A percentile compares a stretch with the other conserved stretches of the same genome.
phyloP scores from a whole-genome alignment of 352 stramenopile species.

The Pythium plurisporium region DNA sequence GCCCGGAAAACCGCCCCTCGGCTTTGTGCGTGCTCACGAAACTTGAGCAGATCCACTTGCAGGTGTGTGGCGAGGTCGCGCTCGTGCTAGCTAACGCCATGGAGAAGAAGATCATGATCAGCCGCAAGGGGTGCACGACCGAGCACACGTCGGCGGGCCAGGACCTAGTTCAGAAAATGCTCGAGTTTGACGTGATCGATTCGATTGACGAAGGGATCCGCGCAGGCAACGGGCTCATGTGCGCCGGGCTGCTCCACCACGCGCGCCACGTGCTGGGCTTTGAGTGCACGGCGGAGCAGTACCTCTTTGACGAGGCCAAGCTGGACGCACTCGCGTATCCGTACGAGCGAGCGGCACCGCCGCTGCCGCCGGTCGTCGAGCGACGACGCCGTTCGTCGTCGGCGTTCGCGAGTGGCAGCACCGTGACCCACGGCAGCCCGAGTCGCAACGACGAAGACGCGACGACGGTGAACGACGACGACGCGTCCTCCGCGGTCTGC shows the following conservation, averaged over 20 bases:
- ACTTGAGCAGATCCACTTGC: slow-evolving; percentile 46
- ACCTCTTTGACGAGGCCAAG: slow-evolving; percentile 42
- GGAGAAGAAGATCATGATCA: slow-evolving; percentile 26
- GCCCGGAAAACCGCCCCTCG: slow-evolving; percentile 45
- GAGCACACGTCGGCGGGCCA: slow-evolving; percentile 36
- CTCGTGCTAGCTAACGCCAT: slow-evolving; percentile 31
- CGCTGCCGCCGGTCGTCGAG: slow-evolving; percentile 9
- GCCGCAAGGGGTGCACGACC: slow-evolving; percentile 25
- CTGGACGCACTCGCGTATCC: slow-evolving; percentile 16
- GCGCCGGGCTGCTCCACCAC: slow-evolving; percentile 62
- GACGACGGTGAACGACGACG: not conserved
- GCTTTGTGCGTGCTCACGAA: slow-evolving; percentile 40
- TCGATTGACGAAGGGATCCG: slow-evolving; percentile 53
- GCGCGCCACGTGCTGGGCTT: slow-evolving; percentile 40
- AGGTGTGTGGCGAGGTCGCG: slow-evolving; percentile 38
- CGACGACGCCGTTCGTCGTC: slow-evolving; percentile 4
- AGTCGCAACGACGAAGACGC: not conserved
- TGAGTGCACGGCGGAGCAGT: slow-evolving; percentile 41
- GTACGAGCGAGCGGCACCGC: not conserved
- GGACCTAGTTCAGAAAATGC: slow-evolving; percentile 54
- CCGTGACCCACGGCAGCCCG: not conserved
- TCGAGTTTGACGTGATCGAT: slow-evolving; percentile 49
- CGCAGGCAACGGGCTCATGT: slow-evolving; percentile 60
- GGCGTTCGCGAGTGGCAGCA: not conserved
- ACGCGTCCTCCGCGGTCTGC: not conserved